phyloP scores from a whole-genome alignment of 352 stramenopile genomes.

The Globisporangium okanoganense region DNA sequence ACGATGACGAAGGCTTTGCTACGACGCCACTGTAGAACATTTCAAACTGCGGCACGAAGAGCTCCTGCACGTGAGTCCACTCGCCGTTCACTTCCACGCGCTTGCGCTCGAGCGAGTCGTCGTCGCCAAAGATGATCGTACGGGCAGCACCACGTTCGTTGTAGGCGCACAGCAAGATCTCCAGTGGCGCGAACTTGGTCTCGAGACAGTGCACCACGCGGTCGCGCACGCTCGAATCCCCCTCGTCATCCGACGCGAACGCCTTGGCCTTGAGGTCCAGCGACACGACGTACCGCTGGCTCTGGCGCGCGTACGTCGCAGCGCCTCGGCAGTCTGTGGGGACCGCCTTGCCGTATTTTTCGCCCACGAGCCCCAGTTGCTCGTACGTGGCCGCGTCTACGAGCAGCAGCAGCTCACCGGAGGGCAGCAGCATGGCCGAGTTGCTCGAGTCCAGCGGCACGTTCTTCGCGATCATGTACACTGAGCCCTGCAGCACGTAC shows the following conservation, averaged over 20 bases:
- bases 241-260: slow-evolving; percentile 22
- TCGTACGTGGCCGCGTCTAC: slow-evolving; percentile 64
- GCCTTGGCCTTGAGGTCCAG: slow-evolving; percentile 53
- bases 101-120: slow-evolving; percentile 51
- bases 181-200: slow-evolving; percentile 45
- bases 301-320: slow-evolving; percentile 21
- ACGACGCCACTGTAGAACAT: slow-evolving; percentile 23
- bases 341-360: slow-evolving; percentile 47
- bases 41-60: slow-evolving; percentile 59
- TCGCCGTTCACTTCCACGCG: slow-evolving; percentile 60
- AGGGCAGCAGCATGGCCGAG: slow-evolving; percentile 61
- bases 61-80: slow-evolving; percentile 32
- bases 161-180: slow-evolving; percentile 75
- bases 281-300: slow-evolving; percentile 54
- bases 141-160: slow-evolving; percentile 54
- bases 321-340: slow-evolving; percentile 16
- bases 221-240: slow-evolving; percentile 18
- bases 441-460: slow-evolving; percentile 53
- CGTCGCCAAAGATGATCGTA: slow-evolving; percentile 72
- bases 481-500: slow-evolving; percentile 42
- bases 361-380: slow-evolving; percentile 63
- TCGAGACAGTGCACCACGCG: slow-evolving; percentile 43
- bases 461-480: slow-evolving; percentile 82
- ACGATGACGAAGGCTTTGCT: slow-evolving; percentile 8
- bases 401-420: slow-evolving; percentile 64